Conservation (phyloP, 805 yeast genomes). For the Kazachstania psychrophila region DNA sequence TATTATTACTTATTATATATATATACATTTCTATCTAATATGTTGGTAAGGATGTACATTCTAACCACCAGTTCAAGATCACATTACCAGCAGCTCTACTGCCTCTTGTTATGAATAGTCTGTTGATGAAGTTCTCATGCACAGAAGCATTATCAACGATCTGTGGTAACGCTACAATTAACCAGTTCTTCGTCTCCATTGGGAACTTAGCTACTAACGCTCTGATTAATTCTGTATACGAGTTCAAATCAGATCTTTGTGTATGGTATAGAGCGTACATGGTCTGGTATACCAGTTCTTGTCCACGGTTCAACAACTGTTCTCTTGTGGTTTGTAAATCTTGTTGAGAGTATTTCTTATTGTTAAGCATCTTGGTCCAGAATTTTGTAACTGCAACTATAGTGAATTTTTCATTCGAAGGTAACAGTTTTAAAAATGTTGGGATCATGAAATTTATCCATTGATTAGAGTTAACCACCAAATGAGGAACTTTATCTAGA, state of each 20-base stretch:
- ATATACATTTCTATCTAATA: constrained; percentile 3
- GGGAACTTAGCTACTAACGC: constrained; percentile 42
- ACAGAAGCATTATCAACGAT: constrained; percentile 22
- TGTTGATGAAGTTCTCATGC: constrained; percentile 42
- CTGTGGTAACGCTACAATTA: constrained; percentile 25
- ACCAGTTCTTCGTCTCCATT: constrained; percentile 42
- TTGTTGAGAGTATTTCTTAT: constrained; percentile 37
- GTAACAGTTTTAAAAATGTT: constrained; percentile 26
- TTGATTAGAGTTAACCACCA: constrained; percentile 32
- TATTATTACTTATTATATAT: background rate
- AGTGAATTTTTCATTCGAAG: constrained; percentile 42
- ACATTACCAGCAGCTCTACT: constrained; percentile 50
- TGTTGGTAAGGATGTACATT: constrained; percentile 39
- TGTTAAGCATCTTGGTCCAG: constrained; percentile 40
- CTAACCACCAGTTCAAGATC: constrained; percentile 56
- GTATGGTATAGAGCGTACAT: constrained; percentile 41
- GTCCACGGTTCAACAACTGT: constrained; percentile 21
- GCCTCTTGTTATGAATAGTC: constrained; percentile 55
- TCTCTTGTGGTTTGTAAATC: constrained; percentile 33
- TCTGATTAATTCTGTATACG: constrained; percentile 45
- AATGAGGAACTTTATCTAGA: constrained; percentile 40
- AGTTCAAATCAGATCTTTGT: constrained; percentile 51
- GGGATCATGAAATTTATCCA: constrained; percentile 24
- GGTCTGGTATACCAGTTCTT: constrained; percentile 25
- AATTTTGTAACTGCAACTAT: constrained; percentile 43